Conservation (phyloP, 306 rosid species). For the Rubus parviflorus region DNA sequence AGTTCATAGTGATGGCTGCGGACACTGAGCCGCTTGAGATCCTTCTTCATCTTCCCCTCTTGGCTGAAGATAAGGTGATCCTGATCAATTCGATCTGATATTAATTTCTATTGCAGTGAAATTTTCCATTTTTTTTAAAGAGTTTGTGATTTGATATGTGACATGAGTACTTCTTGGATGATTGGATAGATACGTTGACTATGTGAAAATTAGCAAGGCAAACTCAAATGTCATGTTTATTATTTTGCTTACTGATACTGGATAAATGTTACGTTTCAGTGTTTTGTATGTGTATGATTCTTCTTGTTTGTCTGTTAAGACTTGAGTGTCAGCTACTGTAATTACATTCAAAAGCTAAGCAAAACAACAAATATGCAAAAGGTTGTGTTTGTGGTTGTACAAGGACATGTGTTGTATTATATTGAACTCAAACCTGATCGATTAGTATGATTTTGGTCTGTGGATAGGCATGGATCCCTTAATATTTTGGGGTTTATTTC, state of each 20-base stretch:
- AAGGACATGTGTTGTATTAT: background rate
- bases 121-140: too few relatives aligned
- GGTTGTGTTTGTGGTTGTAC: background rate
- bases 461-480: background rate
- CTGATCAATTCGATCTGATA: background rate
- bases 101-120: background rate
- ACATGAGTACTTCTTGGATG: too few relatives aligned
- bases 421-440: background rate
- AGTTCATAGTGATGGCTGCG: conserved; percentile 87
- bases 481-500: background rate
- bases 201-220: too few relatives aligned
- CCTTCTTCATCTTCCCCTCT: conserved; percentile 83
- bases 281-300: background rate
- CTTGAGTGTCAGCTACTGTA: background rate
- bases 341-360: background rate
- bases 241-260: background rate
- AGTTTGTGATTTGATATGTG: background rate
- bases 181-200: too few relatives aligned
- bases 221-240: background rate
- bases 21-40: conserved; percentile 92
- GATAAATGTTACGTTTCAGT: background rate
- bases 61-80: conserved; percentile 86
- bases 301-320: background rate
- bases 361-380: background rate
- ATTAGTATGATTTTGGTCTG: background rate